Percentiles rank a stretch among this genome's conserved stretches.
These are phyloP conservation scores for Malassezia japonica DNA, from an alignment of 1,284 basidiomycete genomes.

Conservation along the genomic window DNA sequence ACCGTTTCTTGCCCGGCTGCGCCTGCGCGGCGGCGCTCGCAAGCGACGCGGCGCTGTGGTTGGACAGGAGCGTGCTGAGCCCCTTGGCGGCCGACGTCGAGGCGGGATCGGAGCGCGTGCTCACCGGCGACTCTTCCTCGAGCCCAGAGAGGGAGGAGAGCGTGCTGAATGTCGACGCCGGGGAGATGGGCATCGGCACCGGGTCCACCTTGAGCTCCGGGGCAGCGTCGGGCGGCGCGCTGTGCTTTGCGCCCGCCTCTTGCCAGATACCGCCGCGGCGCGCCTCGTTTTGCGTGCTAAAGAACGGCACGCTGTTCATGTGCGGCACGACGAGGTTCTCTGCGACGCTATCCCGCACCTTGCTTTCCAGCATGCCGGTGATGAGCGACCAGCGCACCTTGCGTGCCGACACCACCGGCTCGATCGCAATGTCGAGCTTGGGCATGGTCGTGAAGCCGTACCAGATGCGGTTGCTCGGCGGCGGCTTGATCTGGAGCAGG, in stretches of 20 bases:
- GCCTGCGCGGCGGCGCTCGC: neutral
- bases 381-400: constrained; percentile 91
- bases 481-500: constrained; percentile 80
- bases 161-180: neutral
- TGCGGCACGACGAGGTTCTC: constrained; percentile 91
- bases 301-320: constrained; percentile 96
- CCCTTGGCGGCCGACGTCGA: constrained; percentile 13
- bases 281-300: constrained; percentile 59
- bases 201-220: too few species aligned
- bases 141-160: too few species aligned
- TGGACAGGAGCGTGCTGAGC: constrained; percentile 3
- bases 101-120: neutral
- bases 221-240: neutral
- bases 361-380: constrained; percentile 74
- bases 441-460: constrained; percentile 92
- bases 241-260: constrained; percentile 57
- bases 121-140: too few species aligned
- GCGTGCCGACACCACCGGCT: constrained; percentile 80
- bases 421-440: constrained; percentile 74
- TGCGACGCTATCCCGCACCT: constrained; percentile 59
- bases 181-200: neutral
- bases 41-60: constrained; percentile 1
- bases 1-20: neutral
- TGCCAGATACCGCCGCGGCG: constrained; percentile 83
- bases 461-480: constrained; percentile 91